Evolutionary conservation across 768 basidiomycete genomes (phyloP).

Genomic region (Lenzites betulinus): DNA sequence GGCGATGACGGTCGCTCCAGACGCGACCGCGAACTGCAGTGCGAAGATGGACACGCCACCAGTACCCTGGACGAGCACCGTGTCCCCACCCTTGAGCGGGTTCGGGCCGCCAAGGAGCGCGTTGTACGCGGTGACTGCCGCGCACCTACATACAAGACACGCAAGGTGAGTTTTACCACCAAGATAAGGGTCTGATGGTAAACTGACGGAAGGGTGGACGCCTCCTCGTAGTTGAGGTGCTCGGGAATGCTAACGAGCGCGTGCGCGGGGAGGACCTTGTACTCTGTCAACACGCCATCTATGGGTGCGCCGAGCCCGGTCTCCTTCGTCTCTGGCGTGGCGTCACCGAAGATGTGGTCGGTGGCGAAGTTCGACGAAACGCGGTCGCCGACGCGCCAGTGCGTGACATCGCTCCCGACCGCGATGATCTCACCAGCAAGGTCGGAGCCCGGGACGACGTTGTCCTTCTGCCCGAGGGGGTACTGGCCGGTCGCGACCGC

Average conservation of each 20-base stretch:
- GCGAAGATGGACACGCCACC: slow-evolving; percentile 62
- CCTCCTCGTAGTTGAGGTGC: slow-evolving; percentile 64
- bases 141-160: slow-evolving; percentile 37
- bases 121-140: slow-evolving; percentile 67
- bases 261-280: slow-evolving; percentile 28
- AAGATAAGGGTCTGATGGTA: neutral
- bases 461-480: slow-evolving; percentile 36
- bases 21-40: slow-evolving; percentile 60
- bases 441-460: slow-evolving; percentile 44
- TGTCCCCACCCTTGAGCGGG: slow-evolving; percentile 59
- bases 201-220: slow-evolving; percentile 54
- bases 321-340: slow-evolving; percentile 34
- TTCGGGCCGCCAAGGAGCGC: slow-evolving; percentile 47
- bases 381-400: slow-evolving; percentile 56
- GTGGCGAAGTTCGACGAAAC: slow-evolving; percentile 55
- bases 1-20: slow-evolving; percentile 63
- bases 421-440: slow-evolving; percentile 59
- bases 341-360: slow-evolving; percentile 50
- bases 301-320: slow-evolving; percentile 48
- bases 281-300: slow-evolving; percentile 49
- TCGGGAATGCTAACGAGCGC: slow-evolving; percentile 53
- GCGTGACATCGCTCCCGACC: slow-evolving; percentile 40
- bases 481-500: slow-evolving; percentile 44
- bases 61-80: slow-evolving; percentile 57
- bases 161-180: neutral